Evolutionary conservation across 345 rosid species (phyloP).

Genomic region (Anastatica hierochuntica): DNA sequence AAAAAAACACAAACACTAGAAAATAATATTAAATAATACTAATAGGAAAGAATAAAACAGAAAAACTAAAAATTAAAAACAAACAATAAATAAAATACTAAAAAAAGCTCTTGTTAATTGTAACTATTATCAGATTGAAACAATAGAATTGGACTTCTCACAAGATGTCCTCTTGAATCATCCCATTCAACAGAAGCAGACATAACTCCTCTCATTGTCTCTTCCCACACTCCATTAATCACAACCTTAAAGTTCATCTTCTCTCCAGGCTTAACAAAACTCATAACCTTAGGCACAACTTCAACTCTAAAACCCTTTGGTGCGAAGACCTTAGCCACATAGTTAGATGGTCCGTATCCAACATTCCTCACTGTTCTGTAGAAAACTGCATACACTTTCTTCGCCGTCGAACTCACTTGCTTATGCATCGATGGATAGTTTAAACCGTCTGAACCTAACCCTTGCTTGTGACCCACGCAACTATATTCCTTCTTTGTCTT

Average conservation of each 20-base stretch:
- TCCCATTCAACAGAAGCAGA: constrained; percentile 58
- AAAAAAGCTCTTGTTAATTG: no score
- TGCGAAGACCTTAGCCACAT: constrained; percentile 40
- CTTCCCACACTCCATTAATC: constrained; percentile 34
- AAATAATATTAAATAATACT: no score
- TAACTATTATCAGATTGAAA: no score
- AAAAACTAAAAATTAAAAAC: no score
- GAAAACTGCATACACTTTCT: constrained; percentile 39
- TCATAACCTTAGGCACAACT: constrained; percentile 44
- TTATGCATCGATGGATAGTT: constrained; percentile 82
- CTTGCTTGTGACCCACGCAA: constrained; percentile 43
- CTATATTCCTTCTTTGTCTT: constrained; percentile 27
- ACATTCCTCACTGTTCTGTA: constrained; percentile 57
- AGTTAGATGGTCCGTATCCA: constrained; percentile 33
- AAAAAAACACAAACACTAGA: no score
- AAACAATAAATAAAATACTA: no score
- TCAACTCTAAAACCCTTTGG: constrained; percentile 36
- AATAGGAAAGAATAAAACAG: no score
- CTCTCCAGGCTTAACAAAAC: constrained; percentile 28
- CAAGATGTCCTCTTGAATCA: constrained; percentile 40
- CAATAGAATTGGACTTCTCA: constrained; percentile 48
- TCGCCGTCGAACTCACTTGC: constrained; percentile 21
- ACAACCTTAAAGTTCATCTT: constrained; percentile 40
- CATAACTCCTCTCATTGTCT: constrained; percentile 11
- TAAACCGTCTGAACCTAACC: constrained; percentile 56